phyloP scores from a whole-genome alignment of 2,329 filamentous ascomycete genomes.

The Cercospora sojina region DNA sequence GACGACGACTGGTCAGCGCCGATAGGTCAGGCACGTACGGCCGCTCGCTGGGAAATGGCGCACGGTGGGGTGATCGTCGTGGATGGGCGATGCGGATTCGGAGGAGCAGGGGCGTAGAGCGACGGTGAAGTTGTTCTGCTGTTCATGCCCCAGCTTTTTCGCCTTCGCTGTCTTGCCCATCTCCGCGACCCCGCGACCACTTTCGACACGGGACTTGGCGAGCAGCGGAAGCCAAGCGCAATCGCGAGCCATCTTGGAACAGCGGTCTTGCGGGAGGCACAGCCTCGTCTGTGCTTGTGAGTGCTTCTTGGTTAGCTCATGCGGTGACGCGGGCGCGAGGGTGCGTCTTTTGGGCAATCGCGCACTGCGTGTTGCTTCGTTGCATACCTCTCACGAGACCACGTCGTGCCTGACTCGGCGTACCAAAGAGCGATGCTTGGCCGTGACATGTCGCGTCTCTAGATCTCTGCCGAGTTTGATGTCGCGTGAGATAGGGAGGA shows the following conservation, averaged over 20 bases:
- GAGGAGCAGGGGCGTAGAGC: not conserved
- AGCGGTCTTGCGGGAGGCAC: not conserved
- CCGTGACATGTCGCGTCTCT: not conserved
- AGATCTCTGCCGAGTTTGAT: not conserved
- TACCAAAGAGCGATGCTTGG: not conserved
- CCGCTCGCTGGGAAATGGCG: not conserved
- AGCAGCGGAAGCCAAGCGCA: not conserved
- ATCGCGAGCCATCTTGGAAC: not conserved
- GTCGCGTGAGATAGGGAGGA: not conserved
- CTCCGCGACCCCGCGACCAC: not conserved
- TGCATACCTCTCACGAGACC: not conserved
- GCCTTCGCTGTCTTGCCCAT: not conserved
- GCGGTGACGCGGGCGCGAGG: not conserved
- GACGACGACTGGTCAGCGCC: slow-evolving; percentile 1
- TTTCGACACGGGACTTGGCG: not conserved
- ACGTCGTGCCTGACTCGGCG: not conserved
- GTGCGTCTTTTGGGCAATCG: not conserved
- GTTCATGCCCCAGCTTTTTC: not conserved
- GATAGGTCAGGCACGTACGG: not conserved
- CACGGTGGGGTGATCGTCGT: not conserved
- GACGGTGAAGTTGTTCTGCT: not conserved
- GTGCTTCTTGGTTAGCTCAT: not conserved
- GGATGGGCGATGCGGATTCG: not conserved
- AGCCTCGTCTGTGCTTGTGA: not conserved
- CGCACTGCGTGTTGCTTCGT: not conserved